These are phyloP conservation scores for Stephania cephalantha DNA, from an alignment of 164 flowering plant genomes.

Conservation along the genomic window DNA sequence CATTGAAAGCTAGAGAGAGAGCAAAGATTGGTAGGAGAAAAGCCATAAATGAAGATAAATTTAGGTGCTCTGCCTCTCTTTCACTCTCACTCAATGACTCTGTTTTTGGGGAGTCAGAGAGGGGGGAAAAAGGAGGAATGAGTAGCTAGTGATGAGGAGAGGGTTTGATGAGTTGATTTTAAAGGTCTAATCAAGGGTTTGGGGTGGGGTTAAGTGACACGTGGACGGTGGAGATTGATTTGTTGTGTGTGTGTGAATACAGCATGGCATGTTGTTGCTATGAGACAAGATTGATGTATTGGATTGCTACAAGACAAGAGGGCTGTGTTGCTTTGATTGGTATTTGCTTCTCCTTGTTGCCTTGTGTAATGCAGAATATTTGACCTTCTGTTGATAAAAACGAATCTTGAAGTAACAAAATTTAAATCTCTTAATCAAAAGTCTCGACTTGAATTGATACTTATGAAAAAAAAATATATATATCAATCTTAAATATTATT, in stretches of 20 bases:
- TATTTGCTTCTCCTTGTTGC: neutral
- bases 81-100: constrained; percentile 10
- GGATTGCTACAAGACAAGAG: constrained; percentile 1
- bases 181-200: constrained; percentile 5
- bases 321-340: neutral
- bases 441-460: too few relatives aligned
- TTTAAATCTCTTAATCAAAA: too few relatives aligned
- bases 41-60: constrained; percentile 40
- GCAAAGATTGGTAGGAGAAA: constrained; percentile 24
- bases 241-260: constrained; percentile 16
- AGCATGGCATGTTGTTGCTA: constrained; percentile 27
- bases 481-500: too few relatives aligned
- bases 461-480: too few relatives aligned
- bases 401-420: too few relatives aligned
- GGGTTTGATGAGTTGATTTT: constrained; percentile 11
- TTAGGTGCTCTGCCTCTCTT: neutral
- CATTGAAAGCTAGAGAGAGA: constrained; percentile 20
- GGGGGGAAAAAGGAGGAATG: neutral
- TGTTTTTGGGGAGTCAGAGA: constrained; percentile 5
- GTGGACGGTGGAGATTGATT: constrained; percentile 19
- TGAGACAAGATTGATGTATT: constrained; percentile 14
- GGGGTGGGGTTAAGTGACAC: constrained; percentile 21
- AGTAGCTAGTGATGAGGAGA: constrained; percentile 10
- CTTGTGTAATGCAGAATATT: neutral
- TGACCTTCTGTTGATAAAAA: neutral